Conservation (phyloP, 352 stramenopile genomes). For the Pythium apleroticum region DNA sequence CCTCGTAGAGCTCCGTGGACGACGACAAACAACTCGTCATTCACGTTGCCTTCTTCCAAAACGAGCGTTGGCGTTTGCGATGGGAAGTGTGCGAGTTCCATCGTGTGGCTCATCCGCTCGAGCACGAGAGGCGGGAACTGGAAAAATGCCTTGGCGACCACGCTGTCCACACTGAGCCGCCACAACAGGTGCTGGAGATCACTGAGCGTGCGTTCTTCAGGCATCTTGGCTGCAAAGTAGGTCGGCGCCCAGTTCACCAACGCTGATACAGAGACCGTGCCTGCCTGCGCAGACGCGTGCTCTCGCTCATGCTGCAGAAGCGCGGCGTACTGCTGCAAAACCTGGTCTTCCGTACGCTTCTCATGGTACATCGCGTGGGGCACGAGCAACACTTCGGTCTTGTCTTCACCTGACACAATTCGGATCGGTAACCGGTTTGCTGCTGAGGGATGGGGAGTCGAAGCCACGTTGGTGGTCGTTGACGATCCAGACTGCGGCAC, state of each 20-base stretch:
- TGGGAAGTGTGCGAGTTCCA: constrained; percentile 36
- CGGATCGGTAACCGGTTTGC: constrained; percentile 28
- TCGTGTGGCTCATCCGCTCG: constrained; percentile 46
- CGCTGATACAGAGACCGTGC: not conserved
- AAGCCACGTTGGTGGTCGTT: not conserved
- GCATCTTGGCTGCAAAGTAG: constrained; percentile 18
- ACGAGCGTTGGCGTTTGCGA: constrained; percentile 3
- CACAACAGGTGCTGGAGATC: constrained; percentile 34
- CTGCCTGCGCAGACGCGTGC: not conserved
- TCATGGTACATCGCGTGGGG: constrained; percentile 35
- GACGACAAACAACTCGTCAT: constrained; percentile 39
- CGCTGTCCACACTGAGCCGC: constrained; percentile 34
- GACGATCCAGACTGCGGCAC: not conserved
- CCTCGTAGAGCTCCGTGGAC: constrained; percentile 29
- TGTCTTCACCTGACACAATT: constrained; percentile 38
- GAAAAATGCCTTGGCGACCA: constrained; percentile 42
- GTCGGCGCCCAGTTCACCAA: constrained; percentile 14
- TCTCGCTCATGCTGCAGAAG: constrained; percentile 1
- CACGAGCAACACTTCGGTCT: constrained; percentile 52
- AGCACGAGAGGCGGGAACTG: constrained; percentile 59
- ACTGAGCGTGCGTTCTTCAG: constrained; percentile 10
- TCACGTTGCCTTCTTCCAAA: constrained; percentile 27
- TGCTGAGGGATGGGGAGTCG: not conserved
- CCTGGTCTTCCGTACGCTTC: constrained; percentile 40
- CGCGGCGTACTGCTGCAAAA: constrained; percentile 36